Percentiles rank a stretch among this genome's conserved stretches.
Evolutionary conservation across 2,329 filamentous ascomycete genomes (phyloP).

Genomic region (Talaromyces sp.): DNA sequence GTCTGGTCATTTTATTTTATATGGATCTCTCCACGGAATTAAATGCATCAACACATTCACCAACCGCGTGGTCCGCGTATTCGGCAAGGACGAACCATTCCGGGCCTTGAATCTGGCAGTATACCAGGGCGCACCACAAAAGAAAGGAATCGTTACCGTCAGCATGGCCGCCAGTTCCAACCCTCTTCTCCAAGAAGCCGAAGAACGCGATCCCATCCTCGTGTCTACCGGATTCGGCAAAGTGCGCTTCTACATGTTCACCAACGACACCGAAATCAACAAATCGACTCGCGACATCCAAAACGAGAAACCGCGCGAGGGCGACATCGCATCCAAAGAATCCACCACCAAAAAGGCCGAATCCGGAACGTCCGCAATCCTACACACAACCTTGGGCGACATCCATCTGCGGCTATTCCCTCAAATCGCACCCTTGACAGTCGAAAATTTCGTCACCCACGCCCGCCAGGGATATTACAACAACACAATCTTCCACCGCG

Average conservation of each 20-base stretch:
- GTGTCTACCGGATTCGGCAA: constrained; percentile 81
- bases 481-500: constrained; percentile 92
- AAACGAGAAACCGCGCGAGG: constrained; percentile 80
- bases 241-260: constrained; percentile 96
- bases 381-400: constrained; percentile 92
- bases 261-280: constrained; percentile 77
- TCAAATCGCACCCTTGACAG: constrained; percentile 85
- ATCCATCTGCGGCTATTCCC: constrained; percentile 92
- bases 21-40: constrained; percentile 85
- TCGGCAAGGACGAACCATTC: constrained; percentile 84
- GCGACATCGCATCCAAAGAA: constrained; percentile 45
- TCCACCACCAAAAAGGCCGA: constrained; percentile 59
- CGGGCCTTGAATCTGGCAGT: constrained; percentile 77
- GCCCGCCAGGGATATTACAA: constrained; percentile 92
- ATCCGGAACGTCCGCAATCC: constrained; percentile 72
- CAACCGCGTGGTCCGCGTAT: constrained; percentile 86
- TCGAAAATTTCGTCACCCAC: constrained; percentile 97
- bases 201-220: constrained; percentile 84
- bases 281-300: constrained; percentile 87
- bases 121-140: constrained; percentile 93
- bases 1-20: constrained; percentile 90
- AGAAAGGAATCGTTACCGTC: constrained; percentile 87
- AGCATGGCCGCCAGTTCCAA: constrained; percentile 97
- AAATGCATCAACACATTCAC: constrained; percentile 97
- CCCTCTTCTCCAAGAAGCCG: constrained; percentile 86